Evolutionary conservation across 1,284 basidiomycete species (phyloP), one percentile per base, ranked within the genome.

Genomic region (Ustilago vetiveriae): DNA sequence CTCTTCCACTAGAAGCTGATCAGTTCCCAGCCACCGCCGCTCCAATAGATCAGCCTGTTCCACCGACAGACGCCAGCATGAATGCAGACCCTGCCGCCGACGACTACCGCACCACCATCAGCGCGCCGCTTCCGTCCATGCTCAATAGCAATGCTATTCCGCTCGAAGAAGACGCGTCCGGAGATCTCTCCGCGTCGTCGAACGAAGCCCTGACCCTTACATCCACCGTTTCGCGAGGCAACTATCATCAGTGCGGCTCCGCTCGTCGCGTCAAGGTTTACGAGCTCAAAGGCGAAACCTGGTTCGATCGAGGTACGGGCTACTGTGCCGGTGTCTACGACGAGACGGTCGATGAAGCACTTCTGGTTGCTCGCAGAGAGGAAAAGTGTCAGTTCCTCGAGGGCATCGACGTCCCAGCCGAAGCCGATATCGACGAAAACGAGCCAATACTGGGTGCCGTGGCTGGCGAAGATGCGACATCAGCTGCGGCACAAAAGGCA

Each of bases 311-410:
- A 17, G 80, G 80, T 23, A 81, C 80, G 9, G 80, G 80, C 30
- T 81, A 78, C 45, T 81, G 80, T 41, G 80, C 79, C 1, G 79
- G 80, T 30, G 80, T 81, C 27, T 81, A 81, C 49, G 76, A 82
- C 45, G 79, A 82, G 45, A 63, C 50, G 5, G 59, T 67, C 17
- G 80, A 81, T 49, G 74, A 79, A 52, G 80, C 80, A 9, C 59
- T 82, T 19, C 50, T 82, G 9, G 80, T 81, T 6, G 78, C 74
- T 6, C 71, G 79, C 17, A 60, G 55, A 37, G 80, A 82, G 47
- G 77, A 78, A 36, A 62, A 52, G 26, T 80, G 78, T 30, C 66
- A 74, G 33, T 70, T 74, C 37, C 52, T 78, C n/a, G 74, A 71
- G 16, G 63, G 66, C 26, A 60, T 70, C 10, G 67, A 67, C 27